Conservation (phyloP, 805 yeast species). For the Yarrowia bubula region DNA sequence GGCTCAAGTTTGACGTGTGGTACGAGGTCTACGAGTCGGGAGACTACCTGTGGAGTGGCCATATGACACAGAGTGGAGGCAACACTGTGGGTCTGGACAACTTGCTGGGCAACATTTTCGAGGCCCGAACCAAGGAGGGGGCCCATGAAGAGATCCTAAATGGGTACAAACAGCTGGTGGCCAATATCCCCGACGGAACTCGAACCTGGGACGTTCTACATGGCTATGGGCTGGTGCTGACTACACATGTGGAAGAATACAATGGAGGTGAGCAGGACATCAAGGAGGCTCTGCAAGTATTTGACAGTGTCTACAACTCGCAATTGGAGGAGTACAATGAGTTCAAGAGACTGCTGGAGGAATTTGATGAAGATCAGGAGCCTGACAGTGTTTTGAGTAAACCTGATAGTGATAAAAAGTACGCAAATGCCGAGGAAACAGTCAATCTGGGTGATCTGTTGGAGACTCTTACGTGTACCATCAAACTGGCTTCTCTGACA, state of each 20-base stretch:
- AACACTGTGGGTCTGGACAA: slow-evolving; percentile 16
- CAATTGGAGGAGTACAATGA: slow-evolving; percentile 28
- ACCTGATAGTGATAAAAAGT: background rate
- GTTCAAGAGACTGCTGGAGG: background rate
- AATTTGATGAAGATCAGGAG: background rate
- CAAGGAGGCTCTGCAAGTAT: slow-evolving; percentile 28
- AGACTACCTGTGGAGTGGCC: slow-evolving; percentile 8
- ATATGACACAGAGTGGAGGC: slow-evolving; percentile 7
- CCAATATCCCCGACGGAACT: slow-evolving; percentile 27
- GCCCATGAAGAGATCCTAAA: slow-evolving; percentile 27
- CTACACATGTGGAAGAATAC: slow-evolving; percentile 33
- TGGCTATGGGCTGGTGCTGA: slow-evolving; percentile 34
- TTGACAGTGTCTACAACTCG: slow-evolving; percentile 29
- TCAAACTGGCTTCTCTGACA: slow-evolving; percentile 5
- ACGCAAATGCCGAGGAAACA: background rate
- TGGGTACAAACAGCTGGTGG: slow-evolving; percentile 2
- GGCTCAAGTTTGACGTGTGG: slow-evolving; percentile 61
- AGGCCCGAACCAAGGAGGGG: slow-evolving; percentile 12
- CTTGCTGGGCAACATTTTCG: slow-evolving; percentile 22
- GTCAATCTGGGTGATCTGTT: background rate
- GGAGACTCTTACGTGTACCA: background rate
- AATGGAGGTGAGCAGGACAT: slow-evolving; percentile 1
- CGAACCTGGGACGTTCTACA: slow-evolving; percentile 28
- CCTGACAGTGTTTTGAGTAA: background rate
- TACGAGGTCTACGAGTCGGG: slow-evolving; percentile 45